These are phyloP conservation scores for Psidium friedrichsthalianum DNA, from an alignment of 345 rosid genomes.

Conservation along the genomic window DNA sequence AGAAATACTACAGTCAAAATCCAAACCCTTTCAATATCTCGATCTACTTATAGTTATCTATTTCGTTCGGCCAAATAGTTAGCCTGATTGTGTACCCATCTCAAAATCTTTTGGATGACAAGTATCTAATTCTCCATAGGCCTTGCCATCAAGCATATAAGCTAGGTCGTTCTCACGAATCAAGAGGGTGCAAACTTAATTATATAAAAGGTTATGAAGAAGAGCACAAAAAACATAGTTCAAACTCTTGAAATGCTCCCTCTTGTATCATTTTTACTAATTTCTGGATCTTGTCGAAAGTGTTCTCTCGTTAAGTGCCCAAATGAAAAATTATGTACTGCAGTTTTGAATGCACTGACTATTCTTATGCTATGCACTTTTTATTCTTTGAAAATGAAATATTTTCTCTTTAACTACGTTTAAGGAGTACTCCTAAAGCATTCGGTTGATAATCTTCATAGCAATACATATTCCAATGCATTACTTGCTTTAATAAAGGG, in stretches of 20 bases:
- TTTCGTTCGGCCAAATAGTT: not conserved
- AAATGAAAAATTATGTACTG: not conserved
- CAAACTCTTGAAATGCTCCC: not conserved
- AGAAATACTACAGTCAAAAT: not conserved
- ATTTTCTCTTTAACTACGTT: not conserved
- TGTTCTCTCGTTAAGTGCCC: too few species aligned
- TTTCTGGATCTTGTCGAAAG: not conserved
- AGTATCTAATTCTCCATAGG: not conserved
- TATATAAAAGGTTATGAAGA: not conserved
- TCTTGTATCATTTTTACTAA: not conserved
- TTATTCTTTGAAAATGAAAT: not conserved
- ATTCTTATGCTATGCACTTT: not conserved
- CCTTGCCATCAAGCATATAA: not conserved
- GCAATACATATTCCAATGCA: not conserved
- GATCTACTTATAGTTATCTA: not conserved
- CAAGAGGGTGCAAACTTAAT: not conserved
- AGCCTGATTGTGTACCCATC: not conserved
- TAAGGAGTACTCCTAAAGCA: not conserved
- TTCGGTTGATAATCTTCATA: too few species aligned
- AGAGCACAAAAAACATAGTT: not conserved
- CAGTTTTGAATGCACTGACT: not conserved
- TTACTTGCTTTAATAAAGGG: not conserved
- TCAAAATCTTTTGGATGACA: not conserved
- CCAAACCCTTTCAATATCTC: not conserved
- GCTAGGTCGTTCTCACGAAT: not conserved